These are phyloP conservation scores for Phaffomyces thermotolerans DNA, from an alignment of 805 yeast species.

Conservation along the genomic window DNA sequence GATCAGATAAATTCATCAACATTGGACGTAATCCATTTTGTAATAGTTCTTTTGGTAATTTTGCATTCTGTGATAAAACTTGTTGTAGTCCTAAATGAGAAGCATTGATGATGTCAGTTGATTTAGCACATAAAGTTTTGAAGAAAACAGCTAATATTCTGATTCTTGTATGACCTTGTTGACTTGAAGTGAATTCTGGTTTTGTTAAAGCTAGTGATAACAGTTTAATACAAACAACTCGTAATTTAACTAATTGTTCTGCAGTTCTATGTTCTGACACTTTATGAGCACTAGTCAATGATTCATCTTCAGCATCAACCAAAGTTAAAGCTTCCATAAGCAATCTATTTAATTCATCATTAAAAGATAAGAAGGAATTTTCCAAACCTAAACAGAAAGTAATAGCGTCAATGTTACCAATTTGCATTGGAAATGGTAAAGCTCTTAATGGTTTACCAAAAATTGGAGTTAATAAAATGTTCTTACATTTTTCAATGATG, in stretches of 20 bases:
- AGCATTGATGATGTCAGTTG: constrained; percentile 84
- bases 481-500: constrained; percentile 77
- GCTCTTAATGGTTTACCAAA: constrained; percentile 97
- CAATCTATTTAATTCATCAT: constrained; percentile 81
- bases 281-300: constrained; percentile 80
- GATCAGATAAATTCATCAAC: constrained; percentile 91
- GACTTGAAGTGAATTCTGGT: constrained; percentile 72
- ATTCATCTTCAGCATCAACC: constrained; percentile 97
- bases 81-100: constrained; percentile 84
- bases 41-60: constrained; percentile 87
- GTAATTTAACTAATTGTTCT: constrained; percentile 75
- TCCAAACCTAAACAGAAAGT: constrained; percentile 81
- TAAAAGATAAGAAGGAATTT: constrained; percentile 73
- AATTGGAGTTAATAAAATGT: constrained; percentile 79
- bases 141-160: constrained; percentile 89
- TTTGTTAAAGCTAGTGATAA: constrained; percentile 78
- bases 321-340: constrained; percentile 86
- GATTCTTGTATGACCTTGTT: constrained; percentile 71
- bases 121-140: constrained; percentile 81
- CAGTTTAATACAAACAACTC: constrained; percentile 84
- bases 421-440: constrained; percentile 96
- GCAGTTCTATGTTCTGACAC: constrained; percentile 82
- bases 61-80: constrained; percentile 77
- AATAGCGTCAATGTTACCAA: constrained; percentile 97
- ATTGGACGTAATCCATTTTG: constrained; percentile 95